Evolutionary conservation across 441 rosid genomes (phyloP).

Genomic region (Brassica balearica): DNA sequence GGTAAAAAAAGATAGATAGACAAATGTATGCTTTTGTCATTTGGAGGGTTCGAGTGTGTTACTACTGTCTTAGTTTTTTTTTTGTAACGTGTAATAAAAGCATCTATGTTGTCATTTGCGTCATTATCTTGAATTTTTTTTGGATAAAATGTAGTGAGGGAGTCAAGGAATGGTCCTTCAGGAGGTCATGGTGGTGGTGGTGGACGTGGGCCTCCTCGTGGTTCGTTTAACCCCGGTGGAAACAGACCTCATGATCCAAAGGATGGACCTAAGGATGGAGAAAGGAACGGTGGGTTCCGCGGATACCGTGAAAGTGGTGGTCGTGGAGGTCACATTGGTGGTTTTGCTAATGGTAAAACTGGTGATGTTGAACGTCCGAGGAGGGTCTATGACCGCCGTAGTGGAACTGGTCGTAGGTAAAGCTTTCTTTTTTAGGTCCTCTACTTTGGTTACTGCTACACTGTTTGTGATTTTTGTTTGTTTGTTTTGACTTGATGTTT

Average conservation of each 20-base stretch:
- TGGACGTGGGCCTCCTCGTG: constrained; percentile 35
- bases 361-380: constrained; percentile 41
- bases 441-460: not conserved
- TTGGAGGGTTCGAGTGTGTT: not conserved
- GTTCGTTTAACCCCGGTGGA: constrained; percentile 25
- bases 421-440: not conserved
- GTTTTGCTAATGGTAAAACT: constrained; percentile 38
- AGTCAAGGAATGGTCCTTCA: constrained; percentile 30
- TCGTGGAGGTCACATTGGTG: constrained; percentile 36
- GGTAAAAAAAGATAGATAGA: not conserved
- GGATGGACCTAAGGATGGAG: constrained; percentile 28
- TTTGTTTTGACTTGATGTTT: not conserved
- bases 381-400: constrained; percentile 37
- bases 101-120: not conserved
- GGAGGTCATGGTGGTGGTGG: constrained; percentile 37
- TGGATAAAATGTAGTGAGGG: constrained; percentile 30
- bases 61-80: not conserved
- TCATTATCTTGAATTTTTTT: not conserved
- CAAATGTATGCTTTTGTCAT: not conserved
- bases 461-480: constrained; percentile 1
- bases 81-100: not conserved
- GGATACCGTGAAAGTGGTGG: constrained; percentile 33
- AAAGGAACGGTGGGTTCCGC: constrained; percentile 28
- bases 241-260: constrained; percentile 19
- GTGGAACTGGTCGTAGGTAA: constrained; percentile 45